Evolutionary conservation across 768 basidiomycete species (phyloP).

Genomic region (Sporobolomyces roseus): DNA sequence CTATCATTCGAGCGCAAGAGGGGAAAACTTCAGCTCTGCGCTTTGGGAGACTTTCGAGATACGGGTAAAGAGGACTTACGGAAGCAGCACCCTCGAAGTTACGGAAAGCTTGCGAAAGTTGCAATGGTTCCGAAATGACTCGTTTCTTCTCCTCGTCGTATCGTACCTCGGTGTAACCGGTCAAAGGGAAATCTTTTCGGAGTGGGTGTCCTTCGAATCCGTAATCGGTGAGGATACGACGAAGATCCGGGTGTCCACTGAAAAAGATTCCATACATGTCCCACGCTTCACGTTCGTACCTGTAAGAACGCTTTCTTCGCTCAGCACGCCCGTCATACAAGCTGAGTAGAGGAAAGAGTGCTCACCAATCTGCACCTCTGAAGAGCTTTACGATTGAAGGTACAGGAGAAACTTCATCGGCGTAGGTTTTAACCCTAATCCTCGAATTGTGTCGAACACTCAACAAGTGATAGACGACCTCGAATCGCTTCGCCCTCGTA

Average conservation of each 20-base stretch:
- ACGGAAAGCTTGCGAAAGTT: conserved; percentile 95
- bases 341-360: conserved; percentile 9
- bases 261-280: conserved; percentile 97
- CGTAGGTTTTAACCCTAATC: conserved; percentile 95
- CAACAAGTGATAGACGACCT: conserved; percentile 92
- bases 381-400: conserved; percentile 76
- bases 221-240: conserved; percentile 96
- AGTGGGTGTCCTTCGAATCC: conserved; percentile 83
- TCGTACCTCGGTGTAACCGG: conserved; percentile 96
- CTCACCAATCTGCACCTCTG: conserved; percentile 88
- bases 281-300: conserved; percentile 98
- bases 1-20: background rate
- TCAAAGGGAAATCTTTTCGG: conserved; percentile 96
- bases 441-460: conserved; percentile 73
- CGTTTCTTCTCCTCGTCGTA: conserved; percentile 68
- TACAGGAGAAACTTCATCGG: conserved; percentile 84
- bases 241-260: conserved; percentile 92
- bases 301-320: too few relatives aligned
- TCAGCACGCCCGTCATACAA: too few relatives aligned
- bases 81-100: conserved; percentile 68
- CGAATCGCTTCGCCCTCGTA: conserved; percentile 85
- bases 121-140: conserved; percentile 68
- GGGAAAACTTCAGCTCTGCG: too few relatives aligned
- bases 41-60: too few relatives aligned
- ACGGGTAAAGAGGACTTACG: conserved; percentile 10